Conservation (phyloP, 2,329 filamentous ascomycete species). For the Aspergillaceae sp. region DNA sequence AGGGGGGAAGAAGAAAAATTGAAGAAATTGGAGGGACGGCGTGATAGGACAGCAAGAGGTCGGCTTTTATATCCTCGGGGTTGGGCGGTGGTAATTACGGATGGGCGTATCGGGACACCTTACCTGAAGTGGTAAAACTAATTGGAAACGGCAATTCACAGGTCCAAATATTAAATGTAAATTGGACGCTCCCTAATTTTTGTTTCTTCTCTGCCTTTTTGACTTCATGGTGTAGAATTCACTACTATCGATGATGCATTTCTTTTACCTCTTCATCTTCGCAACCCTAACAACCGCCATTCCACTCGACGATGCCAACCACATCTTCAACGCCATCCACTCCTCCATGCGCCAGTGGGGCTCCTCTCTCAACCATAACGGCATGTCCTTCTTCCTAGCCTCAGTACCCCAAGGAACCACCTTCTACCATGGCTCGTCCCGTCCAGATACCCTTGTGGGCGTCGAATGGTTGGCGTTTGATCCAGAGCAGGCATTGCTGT, state of each 20-base stretch:
- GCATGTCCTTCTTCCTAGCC: constrained; percentile 58
- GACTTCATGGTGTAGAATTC: not conserved
- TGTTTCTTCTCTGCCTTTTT: not conserved
- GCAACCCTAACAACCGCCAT: not conserved
- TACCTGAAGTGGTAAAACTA: too few relatives aligned
- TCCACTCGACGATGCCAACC: constrained; percentile 27
- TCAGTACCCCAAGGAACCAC: constrained; percentile 53
- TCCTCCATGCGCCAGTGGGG: constrained; percentile 63
- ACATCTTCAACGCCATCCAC: constrained; percentile 57
- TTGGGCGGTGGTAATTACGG: too few relatives aligned
- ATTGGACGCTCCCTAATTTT: not conserved
- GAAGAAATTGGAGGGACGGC: too few relatives aligned
- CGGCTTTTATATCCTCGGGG: too few relatives aligned
- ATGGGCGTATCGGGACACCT: too few relatives aligned
- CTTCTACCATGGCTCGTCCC: constrained; percentile 54
- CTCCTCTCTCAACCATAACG: constrained; percentile 61
- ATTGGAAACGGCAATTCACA: too few relatives aligned
- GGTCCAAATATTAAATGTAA: not conserved
- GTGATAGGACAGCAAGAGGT: too few relatives aligned
- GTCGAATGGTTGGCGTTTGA: constrained; percentile 66
- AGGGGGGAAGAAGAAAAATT: too few relatives aligned
- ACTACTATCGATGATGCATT: not conserved
- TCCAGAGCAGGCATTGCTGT: constrained; percentile 58
- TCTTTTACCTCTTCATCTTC: not conserved
- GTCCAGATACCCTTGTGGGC: constrained; percentile 37